Conservation (phyloP, 2,329 filamentous ascomycete species). For the Neurospora sp. region DNA sequence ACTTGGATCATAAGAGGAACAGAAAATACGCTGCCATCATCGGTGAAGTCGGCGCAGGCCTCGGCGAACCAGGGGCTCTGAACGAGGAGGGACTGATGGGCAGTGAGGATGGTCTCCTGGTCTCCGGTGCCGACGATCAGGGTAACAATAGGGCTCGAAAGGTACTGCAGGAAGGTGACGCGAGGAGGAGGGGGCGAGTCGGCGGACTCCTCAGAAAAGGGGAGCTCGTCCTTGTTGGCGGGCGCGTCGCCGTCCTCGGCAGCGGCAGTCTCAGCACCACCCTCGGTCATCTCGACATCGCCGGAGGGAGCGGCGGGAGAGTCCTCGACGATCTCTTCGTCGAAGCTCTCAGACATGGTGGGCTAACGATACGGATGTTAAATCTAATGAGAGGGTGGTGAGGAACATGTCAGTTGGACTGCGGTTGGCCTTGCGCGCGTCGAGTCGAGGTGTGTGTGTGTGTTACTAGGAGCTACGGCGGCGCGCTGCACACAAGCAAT, state of each 20-base stretch:
- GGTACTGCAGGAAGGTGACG: constrained; percentile 45
- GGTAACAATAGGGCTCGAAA: constrained; percentile 60
- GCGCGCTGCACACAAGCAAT: not conserved
- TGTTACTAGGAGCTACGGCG: too few species aligned
- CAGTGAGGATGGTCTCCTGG: constrained; percentile 54
- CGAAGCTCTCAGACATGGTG: constrained; percentile 20
- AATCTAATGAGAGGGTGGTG: not conserved
- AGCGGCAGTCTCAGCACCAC: constrained; percentile 24
- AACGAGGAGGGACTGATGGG: constrained; percentile 67
- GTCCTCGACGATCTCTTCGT: constrained; percentile 21
- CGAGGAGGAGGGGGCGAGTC: constrained; percentile 26
- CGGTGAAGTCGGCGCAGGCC: constrained; percentile 50
- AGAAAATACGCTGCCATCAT: constrained; percentile 44
- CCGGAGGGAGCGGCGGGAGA: constrained; percentile 12
- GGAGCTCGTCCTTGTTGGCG: constrained; percentile 25
- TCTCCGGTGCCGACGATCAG: constrained; percentile 55
- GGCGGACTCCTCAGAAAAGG: constrained; percentile 28
- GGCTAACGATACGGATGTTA: not conserved
- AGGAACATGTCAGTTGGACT: not conserved
- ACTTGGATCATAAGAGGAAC: too few species aligned
- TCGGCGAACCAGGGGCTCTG: constrained; percentile 68
- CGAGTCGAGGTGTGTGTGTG: too few species aligned
- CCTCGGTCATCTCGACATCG: constrained; percentile 21
- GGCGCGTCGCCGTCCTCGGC: constrained; percentile 23
- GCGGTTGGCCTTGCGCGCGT: not conserved